A percentile compares a stretch with the other conserved stretches of the same genome.
Evolutionary conservation across 768 basidiomycete genomes (phyloP).

Genomic region (Boletus pseudo-olivaceus): DNA sequence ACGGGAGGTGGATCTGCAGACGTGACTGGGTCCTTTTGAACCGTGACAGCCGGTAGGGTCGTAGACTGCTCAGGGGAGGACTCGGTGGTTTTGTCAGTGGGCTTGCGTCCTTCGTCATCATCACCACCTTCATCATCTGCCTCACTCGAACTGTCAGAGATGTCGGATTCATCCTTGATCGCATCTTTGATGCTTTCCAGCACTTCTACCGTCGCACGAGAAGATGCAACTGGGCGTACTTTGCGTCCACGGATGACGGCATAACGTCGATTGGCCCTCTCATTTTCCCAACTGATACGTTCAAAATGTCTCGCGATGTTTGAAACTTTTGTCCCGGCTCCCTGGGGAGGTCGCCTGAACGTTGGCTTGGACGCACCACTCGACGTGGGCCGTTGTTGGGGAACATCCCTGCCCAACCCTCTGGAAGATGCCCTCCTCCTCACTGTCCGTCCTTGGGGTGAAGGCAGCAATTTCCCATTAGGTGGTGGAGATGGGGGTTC

Average conservation of each 20-base stretch:
- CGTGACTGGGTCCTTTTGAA: constrained; percentile 5
- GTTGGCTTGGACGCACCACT: constrained; percentile 42
- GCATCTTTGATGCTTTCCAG: constrained; percentile 89
- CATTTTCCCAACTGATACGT: constrained; percentile 69
- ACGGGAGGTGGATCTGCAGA: constrained; percentile 12
- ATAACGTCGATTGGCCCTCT: constrained; percentile 74
- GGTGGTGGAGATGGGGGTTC: constrained; percentile 34
- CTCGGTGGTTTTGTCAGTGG: constrained; percentile 24
- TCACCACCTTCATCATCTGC: constrained; percentile 69
- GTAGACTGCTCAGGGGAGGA: constrained; percentile 33
- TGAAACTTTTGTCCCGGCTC: constrained; percentile 68
- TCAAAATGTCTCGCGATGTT: constrained; percentile 92
- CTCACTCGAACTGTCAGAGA: constrained; percentile 61
- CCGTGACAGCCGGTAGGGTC: constrained; percentile 23
- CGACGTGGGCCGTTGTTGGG: constrained; percentile 41
- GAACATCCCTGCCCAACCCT: constrained; percentile 34
- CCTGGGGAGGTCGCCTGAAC: constrained; percentile 49
- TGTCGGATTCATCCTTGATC: constrained; percentile 80
- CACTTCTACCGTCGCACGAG: constrained; percentile 84
- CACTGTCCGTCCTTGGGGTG: constrained; percentile 32
- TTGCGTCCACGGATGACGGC: constrained; percentile 83
- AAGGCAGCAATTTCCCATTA: constrained; percentile 25
- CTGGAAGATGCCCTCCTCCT: constrained; percentile 38
- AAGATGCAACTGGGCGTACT: constrained; percentile 86
- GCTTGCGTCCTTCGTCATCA: constrained; percentile 43